Evolutionary conservation across 306 rosid genomes (phyloP).

Genomic region (Begonia masoniana): DNA sequence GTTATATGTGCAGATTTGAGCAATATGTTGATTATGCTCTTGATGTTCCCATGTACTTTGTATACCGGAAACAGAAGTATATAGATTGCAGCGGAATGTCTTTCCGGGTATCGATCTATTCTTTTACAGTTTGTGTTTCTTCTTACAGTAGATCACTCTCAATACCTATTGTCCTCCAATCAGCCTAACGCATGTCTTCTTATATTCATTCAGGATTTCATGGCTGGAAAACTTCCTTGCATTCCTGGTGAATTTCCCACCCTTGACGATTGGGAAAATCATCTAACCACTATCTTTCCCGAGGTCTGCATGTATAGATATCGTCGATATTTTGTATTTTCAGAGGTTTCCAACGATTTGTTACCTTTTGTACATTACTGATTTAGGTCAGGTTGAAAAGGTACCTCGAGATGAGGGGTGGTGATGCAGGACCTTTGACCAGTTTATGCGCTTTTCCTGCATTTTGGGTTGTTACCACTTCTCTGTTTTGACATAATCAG

Average conservation of each 20-base stretch:
- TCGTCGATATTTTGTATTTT: slow-evolving; percentile 4
- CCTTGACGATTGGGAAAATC: slow-evolving; percentile 96
- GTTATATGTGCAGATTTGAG: slow-evolving; percentile 61
- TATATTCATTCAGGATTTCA: slow-evolving; percentile 52
- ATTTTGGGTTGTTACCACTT: slow-evolving; percentile 59
- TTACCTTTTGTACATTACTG: slow-evolving; percentile 6
- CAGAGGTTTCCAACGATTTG: slow-evolving; percentile 8
- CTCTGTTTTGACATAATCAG: slow-evolving; percentile 3
- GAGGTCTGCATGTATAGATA: slow-evolving; percentile 44
- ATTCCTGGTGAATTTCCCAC: slow-evolving; percentile 89
- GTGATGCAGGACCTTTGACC: slow-evolving; percentile 99
- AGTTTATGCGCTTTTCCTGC: slow-evolving; percentile 97
- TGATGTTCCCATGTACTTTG: slow-evolving; percentile 96
- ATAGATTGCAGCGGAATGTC: slow-evolving; percentile 87
- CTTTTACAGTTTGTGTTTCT: slow-evolving; percentile 8
- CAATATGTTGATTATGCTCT: slow-evolving; percentile 94
- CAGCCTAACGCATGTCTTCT: neutral
- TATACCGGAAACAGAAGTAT: slow-evolving; percentile 67
- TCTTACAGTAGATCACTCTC: neutral
- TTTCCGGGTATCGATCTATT: slow-evolving; percentile 70
- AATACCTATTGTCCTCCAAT: neutral
- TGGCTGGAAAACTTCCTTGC: slow-evolving; percentile 76
- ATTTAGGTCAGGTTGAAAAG: slow-evolving; percentile 93
- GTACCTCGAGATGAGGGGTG: slow-evolving; percentile 98
- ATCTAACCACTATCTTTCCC: slow-evolving; percentile 87